Evolutionary conservation across 768 basidiomycete species (phyloP).

Genomic region (Polyporus arcularius): DNA sequence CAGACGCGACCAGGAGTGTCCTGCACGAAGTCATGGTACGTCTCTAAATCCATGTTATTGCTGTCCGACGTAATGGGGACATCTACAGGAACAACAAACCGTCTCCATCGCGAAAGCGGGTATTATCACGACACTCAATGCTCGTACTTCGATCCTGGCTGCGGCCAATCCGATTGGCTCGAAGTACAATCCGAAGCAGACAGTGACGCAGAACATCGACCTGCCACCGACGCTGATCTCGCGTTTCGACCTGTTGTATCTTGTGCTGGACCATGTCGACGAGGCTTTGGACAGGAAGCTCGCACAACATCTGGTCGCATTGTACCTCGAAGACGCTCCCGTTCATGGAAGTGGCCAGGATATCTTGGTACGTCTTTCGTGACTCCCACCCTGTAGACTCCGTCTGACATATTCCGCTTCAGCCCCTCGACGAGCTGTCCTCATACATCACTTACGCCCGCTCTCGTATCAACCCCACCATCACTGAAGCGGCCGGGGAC

Average conservation of each 20-base stretch:
- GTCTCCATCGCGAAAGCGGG: constrained; percentile 99
- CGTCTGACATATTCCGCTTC: neutral
- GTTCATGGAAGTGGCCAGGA: constrained; percentile 62
- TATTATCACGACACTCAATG: constrained; percentile 97
- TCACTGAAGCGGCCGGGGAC: constrained; percentile 81
- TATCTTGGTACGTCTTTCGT: constrained; percentile 61
- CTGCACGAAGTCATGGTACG: constrained; percentile 97
- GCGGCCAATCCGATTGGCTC: constrained; percentile 97
- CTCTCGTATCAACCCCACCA: constrained; percentile 78
- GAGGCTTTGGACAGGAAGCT: constrained; percentile 82
- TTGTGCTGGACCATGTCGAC: constrained; percentile 94
- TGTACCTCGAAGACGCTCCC: constrained; percentile 93
- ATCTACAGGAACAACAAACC: constrained; percentile 92
- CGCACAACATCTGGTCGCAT: constrained; percentile 88
- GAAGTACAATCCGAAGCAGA: constrained; percentile 89
- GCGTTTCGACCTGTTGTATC: constrained; percentile 94
- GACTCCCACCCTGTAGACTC: neutral
- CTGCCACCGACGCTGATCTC: constrained; percentile 97
- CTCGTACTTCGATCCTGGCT: constrained; percentile 95
- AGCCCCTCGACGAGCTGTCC: constrained; percentile 90
- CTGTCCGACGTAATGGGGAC: neutral
- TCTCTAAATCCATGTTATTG: neutral
- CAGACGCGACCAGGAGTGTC: constrained; percentile 93
- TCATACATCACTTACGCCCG: constrained; percentile 95
- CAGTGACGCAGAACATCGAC: constrained; percentile 95